phyloP scores from a whole-genome alignment of 768 basidiomycete genomes.

The Leccinum arenicola region DNA sequence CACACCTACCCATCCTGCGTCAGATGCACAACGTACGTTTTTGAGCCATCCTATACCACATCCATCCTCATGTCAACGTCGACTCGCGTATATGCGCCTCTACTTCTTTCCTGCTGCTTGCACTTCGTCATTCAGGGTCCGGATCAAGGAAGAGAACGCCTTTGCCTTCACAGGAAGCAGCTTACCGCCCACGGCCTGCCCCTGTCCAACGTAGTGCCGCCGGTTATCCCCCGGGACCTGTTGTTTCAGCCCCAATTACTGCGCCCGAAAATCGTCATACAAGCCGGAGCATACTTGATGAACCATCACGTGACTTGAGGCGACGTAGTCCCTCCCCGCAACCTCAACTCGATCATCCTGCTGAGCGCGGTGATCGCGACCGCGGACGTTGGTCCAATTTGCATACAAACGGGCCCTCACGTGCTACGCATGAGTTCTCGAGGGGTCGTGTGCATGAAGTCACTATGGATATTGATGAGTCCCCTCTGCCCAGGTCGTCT shows the following conservation, averaged over 20 bases:
- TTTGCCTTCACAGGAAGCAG: slow-evolving; percentile 35
- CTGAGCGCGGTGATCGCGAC: slow-evolving; percentile 18
- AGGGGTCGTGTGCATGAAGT: slow-evolving; percentile 22
- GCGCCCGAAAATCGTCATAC: slow-evolving; percentile 9
- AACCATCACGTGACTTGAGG: slow-evolving; percentile 5
- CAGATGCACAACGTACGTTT: slow-evolving; percentile 39
- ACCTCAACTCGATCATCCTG: slow-evolving; percentile 1
- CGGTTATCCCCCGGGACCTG: slow-evolving; percentile 5
- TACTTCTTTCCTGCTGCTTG: slow-evolving; percentile 18
- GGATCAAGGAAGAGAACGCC: slow-evolving; percentile 36
- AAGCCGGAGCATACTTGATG: slow-evolving; percentile 1
- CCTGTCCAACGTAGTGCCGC: slow-evolving; percentile 11
- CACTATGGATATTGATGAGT: slow-evolving; percentile 29
- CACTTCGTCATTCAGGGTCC: slow-evolving; percentile 24
- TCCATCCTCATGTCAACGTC: slow-evolving; percentile 28
- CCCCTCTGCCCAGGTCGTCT: slow-evolving; percentile 18
- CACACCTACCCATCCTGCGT: slow-evolving; percentile 18
- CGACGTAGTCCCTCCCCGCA: slow-evolving; percentile 16
- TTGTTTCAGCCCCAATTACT: slow-evolving; percentile 2
- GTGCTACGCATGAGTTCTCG: slow-evolving; percentile 17
- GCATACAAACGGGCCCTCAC: slow-evolving; percentile 10
- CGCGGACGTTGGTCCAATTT: slow-evolving; percentile 16
- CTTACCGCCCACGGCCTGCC: slow-evolving; percentile 24
- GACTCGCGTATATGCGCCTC: slow-evolving; percentile 21
- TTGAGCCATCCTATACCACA: slow-evolving; percentile 28